Evolutionary conservation across 129 eudicot species (phyloP).

Genomic region (Daucus carota): DNA sequence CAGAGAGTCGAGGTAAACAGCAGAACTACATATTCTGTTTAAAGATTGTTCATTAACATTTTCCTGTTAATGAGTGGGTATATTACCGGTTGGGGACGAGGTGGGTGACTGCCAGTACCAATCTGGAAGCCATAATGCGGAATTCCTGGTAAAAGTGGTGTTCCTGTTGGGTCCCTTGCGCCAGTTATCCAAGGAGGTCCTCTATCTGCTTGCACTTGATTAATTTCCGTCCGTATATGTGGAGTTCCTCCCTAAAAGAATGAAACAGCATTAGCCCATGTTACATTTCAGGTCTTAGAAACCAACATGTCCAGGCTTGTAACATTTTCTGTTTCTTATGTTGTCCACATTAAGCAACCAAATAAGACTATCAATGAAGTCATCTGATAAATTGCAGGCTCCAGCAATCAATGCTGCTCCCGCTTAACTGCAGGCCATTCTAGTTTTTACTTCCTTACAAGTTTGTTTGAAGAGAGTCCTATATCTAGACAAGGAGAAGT

Average conservation of each 20-base stretch:
- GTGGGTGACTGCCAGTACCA: conserved; percentile 50
- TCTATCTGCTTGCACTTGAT: conserved; percentile 60
- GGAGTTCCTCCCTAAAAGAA: conserved; percentile 51
- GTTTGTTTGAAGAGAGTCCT: background rate
- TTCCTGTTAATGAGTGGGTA: background rate
- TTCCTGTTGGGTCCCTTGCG: conserved; percentile 32
- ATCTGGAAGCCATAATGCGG: conserved; percentile 33
- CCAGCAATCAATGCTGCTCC: background rate
- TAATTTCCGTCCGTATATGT: conserved; percentile 59
- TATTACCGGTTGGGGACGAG: conserved; percentile 53
- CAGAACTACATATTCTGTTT: background rate
- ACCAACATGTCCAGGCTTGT: background rate
- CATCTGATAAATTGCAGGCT: background rate
- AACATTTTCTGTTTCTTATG: background rate
- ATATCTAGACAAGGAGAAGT: background rate
- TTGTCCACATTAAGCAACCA: background rate
- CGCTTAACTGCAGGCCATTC: background rate
- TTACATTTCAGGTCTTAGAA: background rate
- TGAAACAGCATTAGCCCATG: background rate
- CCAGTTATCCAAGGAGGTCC: conserved; percentile 62
- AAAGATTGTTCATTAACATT: background rate
- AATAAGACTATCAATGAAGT: background rate
- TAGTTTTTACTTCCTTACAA: background rate
- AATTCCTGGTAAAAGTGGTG: conserved; percentile 37
- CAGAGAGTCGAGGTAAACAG: background rate